Conservation (phyloP, 345 rosid species). For the Dimocarpus longan region DNA sequence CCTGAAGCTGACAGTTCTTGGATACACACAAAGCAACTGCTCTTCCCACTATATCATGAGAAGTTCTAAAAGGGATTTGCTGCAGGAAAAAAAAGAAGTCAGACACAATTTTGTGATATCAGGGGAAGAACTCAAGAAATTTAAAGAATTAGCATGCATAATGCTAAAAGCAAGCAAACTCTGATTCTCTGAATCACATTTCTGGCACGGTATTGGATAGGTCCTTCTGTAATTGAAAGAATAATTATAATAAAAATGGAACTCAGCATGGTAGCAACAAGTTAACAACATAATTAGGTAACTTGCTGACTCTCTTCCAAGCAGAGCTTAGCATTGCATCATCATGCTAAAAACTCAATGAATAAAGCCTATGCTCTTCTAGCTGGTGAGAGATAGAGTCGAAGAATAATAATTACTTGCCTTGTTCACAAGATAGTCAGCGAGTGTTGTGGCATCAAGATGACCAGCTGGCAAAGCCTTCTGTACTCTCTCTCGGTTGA, state of each 20-base stretch:
- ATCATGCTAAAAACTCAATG: background rate
- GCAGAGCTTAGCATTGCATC: background rate
- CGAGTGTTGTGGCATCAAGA: conserved; percentile 95
- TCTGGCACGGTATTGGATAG: background rate
- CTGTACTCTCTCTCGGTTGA: conserved; percentile 63
- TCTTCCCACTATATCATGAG: conserved; percentile 91
- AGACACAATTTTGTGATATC: background rate
- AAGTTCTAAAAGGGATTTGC: conserved; percentile 92
- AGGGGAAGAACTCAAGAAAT: background rate
- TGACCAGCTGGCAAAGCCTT: conserved; percentile 86
- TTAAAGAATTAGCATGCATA: background rate
- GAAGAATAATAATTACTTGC: conserved; percentile 37
- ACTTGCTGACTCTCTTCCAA: background rate
- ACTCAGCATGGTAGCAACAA: background rate
- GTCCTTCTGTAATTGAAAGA: background rate
- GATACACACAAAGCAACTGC: conserved; percentile 80
- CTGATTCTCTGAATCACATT: background rate
- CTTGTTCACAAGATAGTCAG: conserved; percentile 94
- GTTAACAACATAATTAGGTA: background rate
- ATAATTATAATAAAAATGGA: background rate
- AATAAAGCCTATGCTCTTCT: background rate
- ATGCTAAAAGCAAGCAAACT: background rate
- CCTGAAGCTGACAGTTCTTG: conserved; percentile 72
- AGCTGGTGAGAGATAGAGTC: background rate
- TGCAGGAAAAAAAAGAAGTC: conserved; percentile 30